Conservation (phyloP, 2,329 filamentous ascomycete species). For the Hymenoscyphus linearis region DNA sequence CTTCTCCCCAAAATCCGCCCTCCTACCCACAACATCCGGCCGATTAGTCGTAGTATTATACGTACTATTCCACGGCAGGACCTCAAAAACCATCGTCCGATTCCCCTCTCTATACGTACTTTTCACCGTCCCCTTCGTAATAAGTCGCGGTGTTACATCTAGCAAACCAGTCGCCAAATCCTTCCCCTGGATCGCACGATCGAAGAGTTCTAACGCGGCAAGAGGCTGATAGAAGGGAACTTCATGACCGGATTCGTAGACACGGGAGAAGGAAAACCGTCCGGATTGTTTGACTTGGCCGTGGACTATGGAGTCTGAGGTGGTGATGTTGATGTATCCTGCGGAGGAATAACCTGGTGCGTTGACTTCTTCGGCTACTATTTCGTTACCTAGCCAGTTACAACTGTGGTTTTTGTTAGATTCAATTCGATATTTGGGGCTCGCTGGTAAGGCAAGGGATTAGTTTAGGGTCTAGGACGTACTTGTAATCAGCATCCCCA, state of each 20-base stretch:
- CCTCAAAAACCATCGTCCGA: conserved; percentile 38
- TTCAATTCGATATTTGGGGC: conserved; percentile 19
- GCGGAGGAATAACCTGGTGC: conserved; percentile 47
- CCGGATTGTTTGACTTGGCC: conserved; percentile 71
- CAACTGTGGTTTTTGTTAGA: conserved; percentile 51
- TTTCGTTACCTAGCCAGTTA: conserved; percentile 68
- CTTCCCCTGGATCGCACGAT: conserved; percentile 41
- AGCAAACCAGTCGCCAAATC: conserved; percentile 49
- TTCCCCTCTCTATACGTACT: conserved; percentile 28
- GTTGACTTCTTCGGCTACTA: conserved; percentile 55
- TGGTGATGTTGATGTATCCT: conserved; percentile 65
- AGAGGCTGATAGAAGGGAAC: conserved; percentile 49
- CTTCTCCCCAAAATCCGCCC: background rate
- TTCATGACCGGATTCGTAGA: conserved; percentile 56
- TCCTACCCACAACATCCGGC: conserved; percentile 29
- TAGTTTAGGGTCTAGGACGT: no score
- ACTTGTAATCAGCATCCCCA: conserved; percentile 42
- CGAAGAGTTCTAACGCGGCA: conserved; percentile 46
- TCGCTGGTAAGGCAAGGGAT: conserved; percentile 33
- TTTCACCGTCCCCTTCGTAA: conserved; percentile 20
- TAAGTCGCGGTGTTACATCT: conserved; percentile 35
- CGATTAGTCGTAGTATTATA: conserved; percentile 42
- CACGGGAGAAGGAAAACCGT: conserved; percentile 60
- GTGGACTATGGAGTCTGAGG: conserved; percentile 58
- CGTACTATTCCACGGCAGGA: conserved; percentile 39